Evolutionary conservation across 164 flowering plant genomes (phyloP).

Genomic region (Umbilicus rupestris): DNA sequence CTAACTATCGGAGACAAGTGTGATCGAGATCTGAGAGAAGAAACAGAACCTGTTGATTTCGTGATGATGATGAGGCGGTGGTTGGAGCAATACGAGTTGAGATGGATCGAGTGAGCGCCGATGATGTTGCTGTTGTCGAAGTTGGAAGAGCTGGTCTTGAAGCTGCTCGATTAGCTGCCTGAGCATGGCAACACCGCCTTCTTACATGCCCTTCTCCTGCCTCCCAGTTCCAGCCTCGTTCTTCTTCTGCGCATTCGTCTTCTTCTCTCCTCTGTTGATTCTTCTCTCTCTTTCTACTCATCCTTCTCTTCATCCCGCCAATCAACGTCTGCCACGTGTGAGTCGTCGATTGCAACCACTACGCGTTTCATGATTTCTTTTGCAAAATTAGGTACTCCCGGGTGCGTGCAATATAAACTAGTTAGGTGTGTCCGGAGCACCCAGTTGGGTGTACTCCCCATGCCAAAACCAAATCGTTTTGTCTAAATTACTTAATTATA

Average conservation of each 20-base stretch:
- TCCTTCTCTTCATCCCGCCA: no score
- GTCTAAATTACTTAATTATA: no score
- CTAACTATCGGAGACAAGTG: background rate
- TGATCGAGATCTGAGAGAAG: background rate
- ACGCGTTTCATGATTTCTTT: background rate
- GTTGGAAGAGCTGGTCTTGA: conserved; percentile 43
- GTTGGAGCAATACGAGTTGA: conserved; percentile 4
- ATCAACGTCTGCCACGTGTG: background rate
- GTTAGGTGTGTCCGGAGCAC: no score
- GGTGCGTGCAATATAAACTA: background rate
- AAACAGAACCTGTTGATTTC: background rate
- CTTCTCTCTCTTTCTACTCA: conserved; percentile 10
- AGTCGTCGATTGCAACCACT: background rate
- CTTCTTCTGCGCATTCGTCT: conserved; percentile 7
- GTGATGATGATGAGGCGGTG: background rate
- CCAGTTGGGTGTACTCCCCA: no score
- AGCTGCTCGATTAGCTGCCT: conserved; percentile 78
- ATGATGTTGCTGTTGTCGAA: conserved; percentile 8
- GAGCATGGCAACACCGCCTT: conserved; percentile 53
- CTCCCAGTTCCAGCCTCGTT: conserved; percentile 7
- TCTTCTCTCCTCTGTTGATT: conserved; percentile 10
- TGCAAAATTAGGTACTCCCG: background rate
- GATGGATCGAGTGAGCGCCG: conserved; percentile 10
- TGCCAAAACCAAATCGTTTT: no score
- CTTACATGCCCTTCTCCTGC: background rate